Evolutionary conservation across 495 filamentous ascomycete genomes (phyloP), one percentile per base, ranked within the genome.

Genomic region (Talaromyces nanjingensis): DNA sequence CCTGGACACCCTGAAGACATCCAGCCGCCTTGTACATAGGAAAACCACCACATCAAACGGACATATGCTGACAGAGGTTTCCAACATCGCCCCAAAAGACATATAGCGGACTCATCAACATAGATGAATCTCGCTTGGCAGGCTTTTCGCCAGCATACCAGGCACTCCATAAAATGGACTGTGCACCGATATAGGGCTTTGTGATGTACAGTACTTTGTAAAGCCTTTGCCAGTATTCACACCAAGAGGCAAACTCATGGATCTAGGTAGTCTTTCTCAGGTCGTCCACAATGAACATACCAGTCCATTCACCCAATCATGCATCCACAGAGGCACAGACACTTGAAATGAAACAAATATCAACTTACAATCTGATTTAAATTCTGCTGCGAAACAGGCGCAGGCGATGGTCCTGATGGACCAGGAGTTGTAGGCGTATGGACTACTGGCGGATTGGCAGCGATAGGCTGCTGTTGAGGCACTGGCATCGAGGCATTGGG

Each of bases 301-400:
- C 45, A 20, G 6, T 18, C 45, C 45, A 20, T 18, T 9, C 45
- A 49, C n/a, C n/a, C 6, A 27, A 11, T 27, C 33, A 25, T 39
- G 34, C 57, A 56, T 37, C 22, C n/a, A n/a, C 11, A 56, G 22
- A 31, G 60, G 31, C 18, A 42, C n/a, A 60, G 53, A 27, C 39
- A 29, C 4, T 34, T 20, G 18, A 54, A 20, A 61, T 7, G 14
- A 58, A 57, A 60, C 33, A 58, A 31, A 54, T 24, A 66, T 11
- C 9, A 66, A 59, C 90, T 81, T 83, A 97, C 93, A 72, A 98
- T 98, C 67, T 96, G 91, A 66, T 98, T 98, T 7, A 98, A 73
- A 70, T 97, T 96, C 67, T 96, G 92, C 49, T 91, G 89, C 3
- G 90, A 90, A 82, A 79, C 85, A 67, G 68, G 82, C 65, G 74